These are phyloP conservation scores for Lavandula angustifolia DNA, from an alignment of 257 asterid genomes.

Conservation along the genomic window DNA sequence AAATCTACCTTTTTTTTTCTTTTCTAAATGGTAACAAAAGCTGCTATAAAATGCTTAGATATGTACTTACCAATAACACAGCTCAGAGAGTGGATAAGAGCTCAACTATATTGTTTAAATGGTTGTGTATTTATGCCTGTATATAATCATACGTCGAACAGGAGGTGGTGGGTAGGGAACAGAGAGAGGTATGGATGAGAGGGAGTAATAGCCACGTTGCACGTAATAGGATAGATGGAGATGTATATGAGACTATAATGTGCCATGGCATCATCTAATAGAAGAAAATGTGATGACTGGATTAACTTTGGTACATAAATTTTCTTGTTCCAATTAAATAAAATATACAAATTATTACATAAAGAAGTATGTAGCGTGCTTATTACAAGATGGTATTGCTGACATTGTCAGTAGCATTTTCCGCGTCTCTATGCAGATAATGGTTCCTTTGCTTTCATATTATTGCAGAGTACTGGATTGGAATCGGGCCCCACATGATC, in stretches of 20 bases:
- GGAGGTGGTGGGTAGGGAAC: background rate
- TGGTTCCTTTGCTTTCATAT: background rate
- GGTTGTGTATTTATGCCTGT: background rate
- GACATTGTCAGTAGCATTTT: conserved; percentile 20
- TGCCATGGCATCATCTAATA: too few relatives aligned
- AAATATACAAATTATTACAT: too few relatives aligned
- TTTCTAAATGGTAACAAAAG: background rate
- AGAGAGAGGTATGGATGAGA: background rate
- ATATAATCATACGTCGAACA: conserved; percentile 3
- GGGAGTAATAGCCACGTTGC: background rate
- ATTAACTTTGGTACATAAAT: too few relatives aligned
- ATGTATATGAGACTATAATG: too few relatives aligned
- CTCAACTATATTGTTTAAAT: background rate
- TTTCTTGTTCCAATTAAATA: too few relatives aligned
- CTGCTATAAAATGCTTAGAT: background rate
- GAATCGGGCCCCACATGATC: conserved; percentile 18
- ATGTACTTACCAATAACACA: conserved; percentile 24
- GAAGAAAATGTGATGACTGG: too few relatives aligned
- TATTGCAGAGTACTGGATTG: too few relatives aligned
- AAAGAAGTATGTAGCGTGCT: too few relatives aligned
- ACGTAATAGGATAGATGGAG: background rate
- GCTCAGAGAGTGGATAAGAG: conserved; percentile 21
- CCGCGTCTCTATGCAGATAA: conserved; percentile 22
- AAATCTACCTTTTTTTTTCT: background rate
- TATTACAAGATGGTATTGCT: background rate